Conservation (phyloP, 2,329 filamentous ascomycete species). For the Hirsutella rhossiliensis region DNA sequence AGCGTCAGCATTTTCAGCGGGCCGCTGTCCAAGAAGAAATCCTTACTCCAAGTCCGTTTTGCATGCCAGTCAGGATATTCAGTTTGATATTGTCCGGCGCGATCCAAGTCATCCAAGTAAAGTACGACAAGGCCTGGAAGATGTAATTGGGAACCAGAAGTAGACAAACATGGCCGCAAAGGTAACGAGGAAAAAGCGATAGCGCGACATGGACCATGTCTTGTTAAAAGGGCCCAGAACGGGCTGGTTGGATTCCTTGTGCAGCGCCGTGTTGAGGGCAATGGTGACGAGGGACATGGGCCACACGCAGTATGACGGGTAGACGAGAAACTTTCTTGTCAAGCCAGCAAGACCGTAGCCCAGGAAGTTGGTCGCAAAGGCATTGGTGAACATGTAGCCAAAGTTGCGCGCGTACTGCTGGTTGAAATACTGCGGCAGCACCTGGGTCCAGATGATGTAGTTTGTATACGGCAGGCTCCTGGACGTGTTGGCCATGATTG, state of each 20-base stretch:
- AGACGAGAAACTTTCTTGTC: conserved; percentile 36
- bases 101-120: conserved; percentile 44
- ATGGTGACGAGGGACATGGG: conserved; percentile 37
- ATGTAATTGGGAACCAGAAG: conserved; percentile 41
- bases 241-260: conserved; percentile 23
- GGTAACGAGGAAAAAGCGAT: conserved; percentile 30
- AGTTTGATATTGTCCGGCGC: conserved; percentile 27
- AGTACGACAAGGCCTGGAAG: conserved; percentile 32
- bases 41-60: conserved; percentile 21
- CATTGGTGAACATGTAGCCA: conserved; percentile 37
- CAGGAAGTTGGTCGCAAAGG: conserved; percentile 39
- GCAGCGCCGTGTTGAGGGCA: conserved; percentile 35
- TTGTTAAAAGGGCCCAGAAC: conserved; percentile 17
- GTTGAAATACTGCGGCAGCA: conserved; percentile 36
- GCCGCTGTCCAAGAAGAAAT: not conserved
- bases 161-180: conserved; percentile 37
- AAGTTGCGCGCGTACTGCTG: conserved; percentile 34
- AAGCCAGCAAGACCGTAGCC: conserved; percentile 43
- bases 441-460: conserved; percentile 37
- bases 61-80: conserved; percentile 22
- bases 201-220: conserved; percentile 28
- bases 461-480: conserved; percentile 34
- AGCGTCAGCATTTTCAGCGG: not conserved
- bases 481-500: conserved; percentile 41
- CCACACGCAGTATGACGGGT: conserved; percentile 41